Evolutionary conservation across 2,329 filamentous ascomycete genomes (phyloP).

Genomic region (Podosphaera fusca): DNA sequence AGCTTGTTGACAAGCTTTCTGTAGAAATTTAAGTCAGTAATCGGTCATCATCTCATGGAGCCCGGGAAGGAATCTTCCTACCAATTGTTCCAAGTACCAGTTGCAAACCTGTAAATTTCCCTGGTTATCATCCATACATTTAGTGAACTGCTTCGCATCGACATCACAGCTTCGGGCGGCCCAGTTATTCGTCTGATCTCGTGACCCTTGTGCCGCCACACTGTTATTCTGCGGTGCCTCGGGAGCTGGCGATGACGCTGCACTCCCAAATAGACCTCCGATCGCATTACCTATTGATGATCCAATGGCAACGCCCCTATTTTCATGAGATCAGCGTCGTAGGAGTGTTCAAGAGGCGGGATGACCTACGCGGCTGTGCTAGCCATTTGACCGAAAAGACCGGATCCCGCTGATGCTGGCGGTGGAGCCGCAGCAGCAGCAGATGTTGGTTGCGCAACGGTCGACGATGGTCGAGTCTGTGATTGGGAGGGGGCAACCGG

Average conservation of each 20-base stretch:
- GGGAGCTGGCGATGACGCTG: constrained; percentile 32
- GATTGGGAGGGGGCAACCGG: constrained; percentile 35
- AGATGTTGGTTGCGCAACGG: constrained; percentile 30
- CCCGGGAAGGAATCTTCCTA: constrained; percentile 13
- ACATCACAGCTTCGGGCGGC: constrained; percentile 47
- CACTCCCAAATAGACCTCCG: constrained; percentile 66
- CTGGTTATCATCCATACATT: constrained; percentile 87
- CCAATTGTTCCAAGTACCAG: constrained; percentile 93
- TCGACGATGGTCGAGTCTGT: constrained; percentile 47
- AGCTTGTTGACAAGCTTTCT: constrained; percentile 66
- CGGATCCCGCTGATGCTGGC: constrained; percentile 38
- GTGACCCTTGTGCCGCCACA: constrained; percentile 27
- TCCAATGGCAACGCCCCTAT: constrained; percentile 83
- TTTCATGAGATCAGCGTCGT: background rate
- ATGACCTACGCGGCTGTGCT: constrained; percentile 79
- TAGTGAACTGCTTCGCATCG: constrained; percentile 68
- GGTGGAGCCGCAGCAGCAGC: constrained; percentile 20
- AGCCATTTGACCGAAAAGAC: constrained; percentile 91
- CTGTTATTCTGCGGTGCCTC: constrained; percentile 23
- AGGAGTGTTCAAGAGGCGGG: background rate
- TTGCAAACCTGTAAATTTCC: constrained; percentile 91
- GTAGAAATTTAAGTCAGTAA: constrained; percentile 6
- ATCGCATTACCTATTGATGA: constrained; percentile 90
- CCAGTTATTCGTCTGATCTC: constrained; percentile 26
- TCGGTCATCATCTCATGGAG: background rate